Conservation (phyloP, 139 green algal genomes). For the Astrephomene gubernaculifera region DNA sequence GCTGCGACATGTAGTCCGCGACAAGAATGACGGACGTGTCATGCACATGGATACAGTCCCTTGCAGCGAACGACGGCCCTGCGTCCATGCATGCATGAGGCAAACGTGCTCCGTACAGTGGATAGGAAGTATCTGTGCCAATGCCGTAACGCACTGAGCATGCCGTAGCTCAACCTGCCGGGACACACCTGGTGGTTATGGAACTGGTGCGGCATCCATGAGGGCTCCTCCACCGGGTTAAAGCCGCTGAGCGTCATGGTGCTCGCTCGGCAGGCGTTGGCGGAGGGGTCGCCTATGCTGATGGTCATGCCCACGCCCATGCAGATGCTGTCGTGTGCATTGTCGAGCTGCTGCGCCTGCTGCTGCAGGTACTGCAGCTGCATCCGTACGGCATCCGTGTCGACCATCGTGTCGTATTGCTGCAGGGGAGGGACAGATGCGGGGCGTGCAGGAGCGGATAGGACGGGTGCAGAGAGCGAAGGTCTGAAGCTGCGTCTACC, state of each 20-base stretch:
- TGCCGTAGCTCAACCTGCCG: neutral
- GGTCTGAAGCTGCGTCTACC: too few relatives aligned
- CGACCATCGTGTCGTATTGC: constrained; percentile 8
- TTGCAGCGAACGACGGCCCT: too few relatives aligned
- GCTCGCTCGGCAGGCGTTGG: neutral
- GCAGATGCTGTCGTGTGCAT: constrained; percentile 29
- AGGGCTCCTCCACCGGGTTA: constrained; percentile 81
- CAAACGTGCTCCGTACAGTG: too few relatives aligned
- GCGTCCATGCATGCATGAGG: too few relatives aligned
- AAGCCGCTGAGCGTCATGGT: constrained; percentile 60
- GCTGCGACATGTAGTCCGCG: too few relatives aligned
- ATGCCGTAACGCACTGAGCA: too few relatives aligned
- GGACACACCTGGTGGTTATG: neutral
- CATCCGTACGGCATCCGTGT: constrained; percentile 7
- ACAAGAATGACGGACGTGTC: too few relatives aligned
- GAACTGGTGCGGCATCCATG: constrained; percentile 59
- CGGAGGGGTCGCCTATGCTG: constrained; percentile 13
- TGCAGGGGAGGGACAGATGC: too few relatives aligned
- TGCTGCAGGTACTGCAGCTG: constrained; percentile 4
- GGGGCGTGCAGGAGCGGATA: too few relatives aligned
- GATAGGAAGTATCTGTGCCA: too few relatives aligned
- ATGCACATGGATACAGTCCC: too few relatives aligned
- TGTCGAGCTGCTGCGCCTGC: constrained; percentile 9
- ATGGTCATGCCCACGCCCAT: constrained; percentile 36
- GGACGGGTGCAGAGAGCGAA: too few relatives aligned